Evolutionary conservation across 2,329 filamentous ascomycete genomes (phyloP).

Genomic region (Onygena corvina): DNA sequence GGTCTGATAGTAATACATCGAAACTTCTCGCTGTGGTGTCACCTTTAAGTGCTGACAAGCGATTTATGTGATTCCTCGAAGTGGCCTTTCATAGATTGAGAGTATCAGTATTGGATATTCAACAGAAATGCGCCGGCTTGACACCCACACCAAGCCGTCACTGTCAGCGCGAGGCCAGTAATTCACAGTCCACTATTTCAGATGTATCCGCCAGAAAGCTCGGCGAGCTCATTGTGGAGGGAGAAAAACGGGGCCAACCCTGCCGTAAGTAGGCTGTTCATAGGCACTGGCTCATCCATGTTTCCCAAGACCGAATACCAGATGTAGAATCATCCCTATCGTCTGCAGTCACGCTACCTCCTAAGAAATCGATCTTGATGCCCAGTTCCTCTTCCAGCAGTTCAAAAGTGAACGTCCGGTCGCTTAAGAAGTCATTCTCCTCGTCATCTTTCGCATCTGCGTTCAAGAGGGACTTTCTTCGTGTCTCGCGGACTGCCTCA

Average conservation of each 20-base stretch:
- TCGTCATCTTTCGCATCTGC: conserved; percentile 51
- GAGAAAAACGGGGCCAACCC: too few species aligned
- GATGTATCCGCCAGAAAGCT: too few species aligned
- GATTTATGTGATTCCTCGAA: too few species aligned
- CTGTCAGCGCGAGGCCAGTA: too few species aligned
- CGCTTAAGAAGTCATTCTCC: conserved; percentile 72
- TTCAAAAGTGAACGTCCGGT: conserved; percentile 69
- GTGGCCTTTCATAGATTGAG: too few species aligned
- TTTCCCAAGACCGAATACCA: conserved; percentile 76
- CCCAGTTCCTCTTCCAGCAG: conserved; percentile 71
- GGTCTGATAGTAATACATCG: conserved; percentile 1
- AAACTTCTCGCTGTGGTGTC: not conserved
- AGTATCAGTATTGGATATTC: too few species aligned
- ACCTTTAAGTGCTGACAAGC: not conserved
- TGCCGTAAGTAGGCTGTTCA: too few species aligned
- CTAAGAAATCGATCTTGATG: conserved; percentile 61
- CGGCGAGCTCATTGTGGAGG: too few species aligned
- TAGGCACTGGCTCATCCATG: conserved; percentile 70
- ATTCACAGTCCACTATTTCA: too few species aligned
- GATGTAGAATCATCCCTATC: conserved; percentile 44
- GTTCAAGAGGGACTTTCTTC: conserved; percentile 69
- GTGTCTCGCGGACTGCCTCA: conserved; percentile 60
- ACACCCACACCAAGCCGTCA: too few species aligned
- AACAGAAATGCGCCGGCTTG: too few species aligned
- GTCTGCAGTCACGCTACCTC: conserved; percentile 53